Conservation (phyloP, 352 stramenopile genomes). For the Globisporangium uncinulatum region DNA sequence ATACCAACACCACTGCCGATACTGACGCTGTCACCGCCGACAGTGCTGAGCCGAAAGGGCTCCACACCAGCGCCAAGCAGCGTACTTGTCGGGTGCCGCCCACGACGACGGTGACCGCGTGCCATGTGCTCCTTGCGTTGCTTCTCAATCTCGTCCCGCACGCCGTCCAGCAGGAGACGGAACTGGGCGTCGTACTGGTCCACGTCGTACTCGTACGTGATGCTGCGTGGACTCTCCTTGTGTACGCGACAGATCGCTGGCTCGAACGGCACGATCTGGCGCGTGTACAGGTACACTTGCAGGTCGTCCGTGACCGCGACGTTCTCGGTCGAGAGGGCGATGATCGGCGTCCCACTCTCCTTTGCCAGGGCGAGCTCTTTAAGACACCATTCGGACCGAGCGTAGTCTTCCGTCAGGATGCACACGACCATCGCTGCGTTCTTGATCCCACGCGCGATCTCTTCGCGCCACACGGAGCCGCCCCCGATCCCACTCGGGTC, state of each 20-base stretch:
- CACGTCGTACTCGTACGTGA: conserved; percentile 80
- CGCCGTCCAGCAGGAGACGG: conserved; percentile 67
- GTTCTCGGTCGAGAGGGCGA: conserved; percentile 66
- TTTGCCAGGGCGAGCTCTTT: conserved; percentile 81
- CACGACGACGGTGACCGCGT: no score
- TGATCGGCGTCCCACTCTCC: conserved; percentile 68
- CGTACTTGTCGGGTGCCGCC: no score
- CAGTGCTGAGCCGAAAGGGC: conserved; percentile 28
- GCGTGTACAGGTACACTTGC: conserved; percentile 82
- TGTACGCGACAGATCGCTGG: conserved; percentile 50
- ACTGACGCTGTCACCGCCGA: conserved; percentile 15
- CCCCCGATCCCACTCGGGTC: conserved; percentile 79
- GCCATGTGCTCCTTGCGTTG: conserved; percentile 21
- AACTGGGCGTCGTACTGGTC: conserved; percentile 67
- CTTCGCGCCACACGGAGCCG: conserved; percentile 74
- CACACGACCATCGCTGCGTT: conserved; percentile 72
- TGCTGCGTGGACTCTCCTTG: conserved; percentile 46
- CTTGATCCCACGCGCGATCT: conserved; percentile 75
- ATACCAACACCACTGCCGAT: conserved; percentile 25
- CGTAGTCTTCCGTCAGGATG: conserved; percentile 77
- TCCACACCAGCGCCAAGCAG: conserved; percentile 18
- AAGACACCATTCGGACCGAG: conserved; percentile 73
- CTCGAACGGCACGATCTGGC: conserved; percentile 78
- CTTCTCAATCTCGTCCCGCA: conserved; percentile 83
- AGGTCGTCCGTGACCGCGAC: conserved; percentile 64